Base-by-base conservation (phyloP, 148 eudicot genomes). In the Chenopodium album region DNA sequence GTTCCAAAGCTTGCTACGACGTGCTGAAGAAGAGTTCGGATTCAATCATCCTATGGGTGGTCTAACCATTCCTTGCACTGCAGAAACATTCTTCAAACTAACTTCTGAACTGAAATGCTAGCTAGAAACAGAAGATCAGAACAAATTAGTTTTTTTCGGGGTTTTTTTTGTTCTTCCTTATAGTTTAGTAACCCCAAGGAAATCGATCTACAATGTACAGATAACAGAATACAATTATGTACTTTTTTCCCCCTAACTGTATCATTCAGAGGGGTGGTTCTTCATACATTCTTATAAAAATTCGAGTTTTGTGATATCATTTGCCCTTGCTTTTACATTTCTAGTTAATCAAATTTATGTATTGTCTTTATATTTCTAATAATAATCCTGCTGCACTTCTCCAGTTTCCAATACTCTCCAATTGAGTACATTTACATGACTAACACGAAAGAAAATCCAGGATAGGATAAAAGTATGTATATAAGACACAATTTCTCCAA, bases 31-130 rank as follows among this genome's bases (percentile, higher is more conserved):
- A 68, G 84, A 81, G 59, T 81, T 81, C 28, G 84, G 79, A 7
- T 81, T 81, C n/a, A 19, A 81, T 76, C 79, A 81, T 67, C 79
- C 79, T 17, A 81, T 81, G 79, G 84, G 79, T 41, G 79, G 56
- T 34, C 75, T 81, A 8, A 81, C 75, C 0, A 81, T 81, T 34
- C 84, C 84, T n/a, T 81, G 84, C 59, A 67, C 32, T 20, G 50
- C 60, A 74, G 73, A 81, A 48, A 68, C 63, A 47, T 73, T 75
- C 77, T 47, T 64, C 19, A 46, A 37, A 4, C 83, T 81, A 7
- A 64, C 83, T 74, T 81, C 83, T 47, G 4, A 29, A 11, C 47
- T 81, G 3, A 48, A 65, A n/a, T 74, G 50, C 62, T 75, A 50
- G 7, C 10, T 7, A 68, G 4, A 34, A 34, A 31, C 2, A 31